These are phyloP conservation scores for Trichoderma asperellum DNA, from an alignment of 2,329 filamentous ascomycete genomes.

Conservation along the genomic window DNA sequence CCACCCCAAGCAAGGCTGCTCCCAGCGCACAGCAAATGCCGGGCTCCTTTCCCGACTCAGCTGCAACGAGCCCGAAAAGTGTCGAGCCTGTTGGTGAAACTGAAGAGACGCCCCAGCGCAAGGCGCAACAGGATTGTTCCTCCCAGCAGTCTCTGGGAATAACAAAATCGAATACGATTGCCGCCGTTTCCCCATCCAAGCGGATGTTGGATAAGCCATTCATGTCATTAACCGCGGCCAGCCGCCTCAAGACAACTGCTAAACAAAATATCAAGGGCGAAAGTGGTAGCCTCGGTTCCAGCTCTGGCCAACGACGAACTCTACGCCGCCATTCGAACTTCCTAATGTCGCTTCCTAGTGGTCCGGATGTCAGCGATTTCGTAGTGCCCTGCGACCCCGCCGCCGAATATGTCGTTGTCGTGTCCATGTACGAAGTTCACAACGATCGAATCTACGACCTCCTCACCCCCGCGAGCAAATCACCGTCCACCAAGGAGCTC, in stretches of 20 bases:
- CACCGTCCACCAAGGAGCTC: slow-evolving; percentile 67
- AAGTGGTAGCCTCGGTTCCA: slow-evolving; percentile 50
- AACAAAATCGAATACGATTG: slow-evolving; percentile 33
- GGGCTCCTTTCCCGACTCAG: slow-evolving; percentile 40
- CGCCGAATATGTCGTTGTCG: slow-evolving; percentile 81
- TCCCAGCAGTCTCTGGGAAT: slow-evolving; percentile 31
- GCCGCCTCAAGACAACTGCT: slow-evolving; percentile 51
- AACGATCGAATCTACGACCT: slow-evolving; percentile 98
- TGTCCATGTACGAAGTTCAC: slow-evolving; percentile 99
- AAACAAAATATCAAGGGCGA: slow-evolving; percentile 57
- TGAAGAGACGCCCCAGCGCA: slow-evolving; percentile 34
- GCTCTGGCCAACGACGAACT: slow-evolving; percentile 62
- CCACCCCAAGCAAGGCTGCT: slow-evolving; percentile 25
- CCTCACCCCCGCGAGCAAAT: slow-evolving; percentile 66
- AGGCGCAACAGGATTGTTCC: slow-evolving; percentile 40
- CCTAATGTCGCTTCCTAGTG: slow-evolving; percentile 69
- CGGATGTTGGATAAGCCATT: slow-evolving; percentile 39
- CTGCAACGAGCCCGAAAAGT: slow-evolving; percentile 46
- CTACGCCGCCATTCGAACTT: slow-evolving; percentile 57
- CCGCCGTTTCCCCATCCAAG: slow-evolving; percentile 41
- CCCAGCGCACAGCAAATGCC: slow-evolving; percentile 31
- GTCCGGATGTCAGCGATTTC: slow-evolving; percentile 74
- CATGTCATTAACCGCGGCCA: slow-evolving; percentile 53
- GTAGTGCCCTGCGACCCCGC: slow-evolving; percentile 61
- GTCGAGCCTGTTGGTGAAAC: slow-evolving; percentile 49